phyloP scores from a whole-genome alignment of 768 basidiomycete genomes.

The Dioszegia aurantiaca region DNA sequence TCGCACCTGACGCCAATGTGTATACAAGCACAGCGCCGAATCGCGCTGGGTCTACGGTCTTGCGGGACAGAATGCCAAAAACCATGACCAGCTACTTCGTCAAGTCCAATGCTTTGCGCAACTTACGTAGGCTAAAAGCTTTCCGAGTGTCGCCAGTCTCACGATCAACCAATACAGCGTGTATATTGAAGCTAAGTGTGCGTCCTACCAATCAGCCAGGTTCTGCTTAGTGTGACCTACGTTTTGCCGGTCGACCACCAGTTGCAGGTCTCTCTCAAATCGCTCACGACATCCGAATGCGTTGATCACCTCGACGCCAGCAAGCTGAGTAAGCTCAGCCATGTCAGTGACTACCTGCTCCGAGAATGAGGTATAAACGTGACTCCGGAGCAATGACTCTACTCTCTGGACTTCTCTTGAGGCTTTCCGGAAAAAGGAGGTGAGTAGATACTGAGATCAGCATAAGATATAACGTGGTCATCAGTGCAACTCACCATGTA shows the following conservation, averaged over 20 bases:
- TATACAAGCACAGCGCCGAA: constrained; percentile 62
- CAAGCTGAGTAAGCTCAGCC: constrained; percentile 18
- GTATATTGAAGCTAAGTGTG: background rate
- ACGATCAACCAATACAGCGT: constrained; percentile 2
- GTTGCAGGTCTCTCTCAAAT: constrained; percentile 25
- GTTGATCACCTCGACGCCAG: constrained; percentile 35
- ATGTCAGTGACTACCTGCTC: constrained; percentile 29
- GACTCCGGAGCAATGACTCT: constrained; percentile 29
- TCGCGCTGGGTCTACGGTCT: constrained; percentile 60
- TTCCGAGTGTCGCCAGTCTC: background rate
- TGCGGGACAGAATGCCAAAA: constrained; percentile 65
- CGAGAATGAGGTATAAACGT: constrained; percentile 34
- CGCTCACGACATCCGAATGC: constrained; percentile 27
- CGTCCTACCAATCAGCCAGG: background rate
- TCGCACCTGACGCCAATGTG: constrained; percentile 46
- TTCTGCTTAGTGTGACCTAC: too few relatives aligned
- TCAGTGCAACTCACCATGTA: constrained; percentile 21
- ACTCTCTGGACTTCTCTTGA: constrained; percentile 42
- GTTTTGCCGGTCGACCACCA: constrained; percentile 16
- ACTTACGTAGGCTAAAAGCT: background rate
- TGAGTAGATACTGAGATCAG: constrained; percentile 24
- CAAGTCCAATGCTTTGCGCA: background rate
- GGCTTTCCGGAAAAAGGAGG: constrained; percentile 34
- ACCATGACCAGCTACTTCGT: constrained; percentile 60
- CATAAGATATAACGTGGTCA: constrained; percentile 14